These are phyloP conservation scores for Drechslerella dactyloides DNA, from an alignment of 2,329 filamentous ascomycete genomes.

Conservation along the genomic window DNA sequence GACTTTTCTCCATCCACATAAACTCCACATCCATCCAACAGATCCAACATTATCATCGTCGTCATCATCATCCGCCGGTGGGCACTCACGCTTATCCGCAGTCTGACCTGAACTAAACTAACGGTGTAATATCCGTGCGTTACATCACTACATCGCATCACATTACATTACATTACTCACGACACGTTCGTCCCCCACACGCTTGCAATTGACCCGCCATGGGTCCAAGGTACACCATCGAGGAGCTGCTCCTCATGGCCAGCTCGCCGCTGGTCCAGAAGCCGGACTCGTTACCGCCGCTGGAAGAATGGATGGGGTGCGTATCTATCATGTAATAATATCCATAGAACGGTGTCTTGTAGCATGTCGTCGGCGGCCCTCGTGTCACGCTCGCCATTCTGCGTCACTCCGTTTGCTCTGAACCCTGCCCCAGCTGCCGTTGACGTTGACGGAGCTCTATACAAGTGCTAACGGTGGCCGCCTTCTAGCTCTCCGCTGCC, in stretches of 20 bases:
- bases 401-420: too few species aligned
- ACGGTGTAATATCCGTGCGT: too few species aligned
- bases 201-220: slow-evolving; percentile 47
- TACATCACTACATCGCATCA: too few species aligned
- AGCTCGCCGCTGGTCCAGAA: slow-evolving; percentile 64
- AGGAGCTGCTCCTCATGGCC: slow-evolving; percentile 61
- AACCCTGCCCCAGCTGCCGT: slow-evolving; percentile 2
- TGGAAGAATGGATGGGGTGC: slow-evolving; percentile 66
- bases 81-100: neutral
- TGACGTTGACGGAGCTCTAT: neutral
- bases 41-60: slow-evolving; percentile 20
- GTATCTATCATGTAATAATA: slow-evolving; percentile 11
- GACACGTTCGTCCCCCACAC: too few species aligned
- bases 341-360: neutral
- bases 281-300: slow-evolving; percentile 64
- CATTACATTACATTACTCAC: neutral
- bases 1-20: too few species aligned
- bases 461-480: slow-evolving; percentile 21
- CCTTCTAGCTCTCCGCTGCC: slow-evolving; percentile 47
- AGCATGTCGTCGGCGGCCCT: neutral
- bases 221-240: slow-evolving; percentile 60
- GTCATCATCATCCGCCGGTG: neutral
- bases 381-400: too few species aligned
- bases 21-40: too few species aligned
- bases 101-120: too few species aligned